Base-by-base conservation (phyloP, 345 rosid genomes). In the Limnanthes douglasii region DNA sequence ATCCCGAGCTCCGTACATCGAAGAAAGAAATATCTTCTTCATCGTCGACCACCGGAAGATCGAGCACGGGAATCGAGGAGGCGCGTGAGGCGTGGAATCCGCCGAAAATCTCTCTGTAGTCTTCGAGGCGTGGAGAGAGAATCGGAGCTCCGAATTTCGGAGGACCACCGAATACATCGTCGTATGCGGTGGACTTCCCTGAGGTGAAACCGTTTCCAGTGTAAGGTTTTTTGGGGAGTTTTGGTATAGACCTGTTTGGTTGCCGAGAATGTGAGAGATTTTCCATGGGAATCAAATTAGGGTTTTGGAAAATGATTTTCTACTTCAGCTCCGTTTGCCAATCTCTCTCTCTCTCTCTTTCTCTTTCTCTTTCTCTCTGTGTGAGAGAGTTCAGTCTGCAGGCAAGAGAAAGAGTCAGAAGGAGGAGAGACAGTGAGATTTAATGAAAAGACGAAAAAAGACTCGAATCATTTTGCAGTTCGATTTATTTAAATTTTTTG, bases 31-130 rank as follows among this genome's bases (percentile, higher is more conserved):
- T n/a, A 5, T 48, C 65, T 32, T 65, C 82, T 13, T 48, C 61
- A 1, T 39, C 61, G 12, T 60, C 75, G 0, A 56, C 65, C 22
- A 51, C 19, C 0, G 93, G 93, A 46, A 88, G 95, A 78, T 83
- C 88, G 25, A 88, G 79, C 38, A 88, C 81, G 8, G 95, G 97
- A 50, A 88, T 71, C 45, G 93, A 79, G n/a, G 83, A 45, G 49
- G 73, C 69, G 63, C 78, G 78, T 41, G 83, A 56, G n/a, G 82
- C 65, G 57, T 65, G 84, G 25, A 78, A 82, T 1, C 78, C 70
- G 11, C 78, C 66, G 69, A 88, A 88, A 30, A 82, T 82, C 65
- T 82, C 93, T 37, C 46, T 45, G 38, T 78, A 88, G 61, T 88
- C 97, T 33, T 88, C 93, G 2, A 62, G 69, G 6, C 95, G 67